These are phyloP conservation scores for Alternaria angustiovoidea DNA, from an alignment of 2,329 filamentous ascomycete species.

Conservation along the genomic window DNA sequence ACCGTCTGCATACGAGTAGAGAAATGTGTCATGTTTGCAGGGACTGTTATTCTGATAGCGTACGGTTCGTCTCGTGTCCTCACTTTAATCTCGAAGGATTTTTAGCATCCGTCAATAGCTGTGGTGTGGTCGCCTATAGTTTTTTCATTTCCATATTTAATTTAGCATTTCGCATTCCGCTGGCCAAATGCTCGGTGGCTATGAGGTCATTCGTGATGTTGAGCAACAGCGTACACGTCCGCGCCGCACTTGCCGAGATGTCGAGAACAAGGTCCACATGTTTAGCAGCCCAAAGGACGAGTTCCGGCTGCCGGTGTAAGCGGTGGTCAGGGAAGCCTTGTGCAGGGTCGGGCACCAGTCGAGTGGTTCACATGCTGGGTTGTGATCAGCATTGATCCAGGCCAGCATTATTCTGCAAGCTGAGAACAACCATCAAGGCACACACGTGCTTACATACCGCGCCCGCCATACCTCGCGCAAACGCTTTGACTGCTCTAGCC, in stretches of 20 bases:
- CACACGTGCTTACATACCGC: slow-evolving; percentile 35
- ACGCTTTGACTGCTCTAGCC: slow-evolving; percentile 3
- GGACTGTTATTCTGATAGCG: neutral
- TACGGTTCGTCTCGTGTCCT: neutral
- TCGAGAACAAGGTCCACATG: slow-evolving; percentile 5
- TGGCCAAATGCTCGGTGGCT: slow-evolving; percentile 1
- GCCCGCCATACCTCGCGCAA: slow-evolving; percentile 12
- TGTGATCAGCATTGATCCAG: slow-evolving; percentile 20
- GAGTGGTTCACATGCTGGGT: slow-evolving; percentile 22
- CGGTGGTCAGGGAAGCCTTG: slow-evolving; percentile 24
- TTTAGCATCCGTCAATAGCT: neutral
- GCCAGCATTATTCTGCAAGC: slow-evolving; percentile 23
- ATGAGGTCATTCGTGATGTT: slow-evolving; percentile 14
- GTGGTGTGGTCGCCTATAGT: neutral
- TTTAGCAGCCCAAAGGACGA: slow-evolving; percentile 15
- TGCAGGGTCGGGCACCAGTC: slow-evolving; percentile 27
- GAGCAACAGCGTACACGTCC: slow-evolving; percentile 2
- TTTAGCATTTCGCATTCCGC: neutral
- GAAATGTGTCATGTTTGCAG: neutral
- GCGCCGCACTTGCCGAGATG: slow-evolving; percentile 9
- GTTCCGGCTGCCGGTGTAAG: slow-evolving; percentile 19
- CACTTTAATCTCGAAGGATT: neutral
- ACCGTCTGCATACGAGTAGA: neutral
- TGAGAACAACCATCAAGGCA: slow-evolving; percentile 27
- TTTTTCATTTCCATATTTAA: neutral